Evolutionary conservation across 2,329 filamentous ascomycete genomes (phyloP).

Genomic region (Claviceps monticola): DNA sequence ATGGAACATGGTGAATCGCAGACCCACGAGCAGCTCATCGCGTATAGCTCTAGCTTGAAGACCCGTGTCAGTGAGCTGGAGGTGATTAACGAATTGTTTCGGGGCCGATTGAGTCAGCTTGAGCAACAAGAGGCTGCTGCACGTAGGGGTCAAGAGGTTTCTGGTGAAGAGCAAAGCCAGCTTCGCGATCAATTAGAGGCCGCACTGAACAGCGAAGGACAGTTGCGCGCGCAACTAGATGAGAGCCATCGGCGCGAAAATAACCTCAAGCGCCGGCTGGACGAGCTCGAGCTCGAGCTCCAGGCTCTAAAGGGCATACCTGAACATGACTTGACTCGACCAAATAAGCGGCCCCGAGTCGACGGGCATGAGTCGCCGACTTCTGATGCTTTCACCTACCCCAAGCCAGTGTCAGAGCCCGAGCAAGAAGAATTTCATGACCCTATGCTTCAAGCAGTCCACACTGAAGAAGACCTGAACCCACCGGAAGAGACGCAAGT

Average conservation of each 20-base stretch:
- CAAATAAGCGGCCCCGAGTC: constrained; percentile 7
- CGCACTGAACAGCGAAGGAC: constrained; percentile 24
- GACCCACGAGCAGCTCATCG: constrained; percentile 66
- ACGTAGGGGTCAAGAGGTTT: constrained; percentile 44
- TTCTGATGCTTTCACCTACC: not conserved
- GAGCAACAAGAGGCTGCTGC: constrained; percentile 63
- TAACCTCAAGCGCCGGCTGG: constrained; percentile 67
- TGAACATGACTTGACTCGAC: constrained; percentile 7
- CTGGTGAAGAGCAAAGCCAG: constrained; percentile 39
- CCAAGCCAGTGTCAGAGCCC: not conserved
- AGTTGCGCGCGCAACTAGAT: constrained; percentile 51
- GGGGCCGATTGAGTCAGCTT: constrained; percentile 62
- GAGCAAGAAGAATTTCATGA: constrained; percentile 2
- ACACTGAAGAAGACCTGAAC: not conserved
- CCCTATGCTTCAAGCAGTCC: not conserved
- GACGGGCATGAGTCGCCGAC: not conserved
- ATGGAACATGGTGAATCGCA: constrained; percentile 47
- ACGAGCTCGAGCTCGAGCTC: constrained; percentile 56
- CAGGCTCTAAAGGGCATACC: constrained; percentile 17
- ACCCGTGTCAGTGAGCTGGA: constrained; percentile 92
- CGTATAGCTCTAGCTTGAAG: constrained; percentile 75
- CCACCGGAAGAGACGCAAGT: not conserved
- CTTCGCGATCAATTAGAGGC: constrained; percentile 42
- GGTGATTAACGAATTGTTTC: constrained; percentile 78
- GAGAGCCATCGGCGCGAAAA: constrained; percentile 68